A percentile compares a stretch with the other conserved stretches of the same genome.
phyloP scores from a whole-genome alignment of 495 filamentous ascomycete species.

The Penicillium samsonianum region DNA sequence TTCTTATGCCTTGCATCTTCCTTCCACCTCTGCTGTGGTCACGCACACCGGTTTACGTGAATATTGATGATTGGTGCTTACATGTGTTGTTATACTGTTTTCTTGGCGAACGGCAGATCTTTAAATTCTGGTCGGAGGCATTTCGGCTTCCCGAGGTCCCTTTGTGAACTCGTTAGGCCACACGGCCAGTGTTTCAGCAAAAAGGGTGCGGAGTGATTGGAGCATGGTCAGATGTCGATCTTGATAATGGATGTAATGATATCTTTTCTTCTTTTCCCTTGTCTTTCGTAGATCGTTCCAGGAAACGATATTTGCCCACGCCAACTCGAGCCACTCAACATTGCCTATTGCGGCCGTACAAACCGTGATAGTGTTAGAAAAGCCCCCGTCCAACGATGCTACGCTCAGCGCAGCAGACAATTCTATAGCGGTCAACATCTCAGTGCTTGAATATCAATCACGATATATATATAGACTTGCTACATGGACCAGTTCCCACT shows the following conservation, averaged over 20 bases:
- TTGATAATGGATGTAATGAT: slow-evolving; percentile 43
- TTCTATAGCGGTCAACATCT: too few relatives aligned
- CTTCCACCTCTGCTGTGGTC: slow-evolving; percentile 16
- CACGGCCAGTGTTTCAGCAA: slow-evolving; percentile 12
- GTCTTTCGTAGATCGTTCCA: neutral
- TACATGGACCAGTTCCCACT: too few relatives aligned
- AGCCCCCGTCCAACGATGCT: too few relatives aligned
- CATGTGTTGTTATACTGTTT: slow-evolving; percentile 9
- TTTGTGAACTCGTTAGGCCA: neutral
- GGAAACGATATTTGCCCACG: neutral
- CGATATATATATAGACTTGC: too few relatives aligned
- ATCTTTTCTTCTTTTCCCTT: slow-evolving; percentile 18
- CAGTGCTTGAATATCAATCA: too few relatives aligned
- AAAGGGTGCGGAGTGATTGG: slow-evolving; percentile 19
- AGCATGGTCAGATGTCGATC: slow-evolving; percentile 29
- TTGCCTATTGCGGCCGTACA: neutral
- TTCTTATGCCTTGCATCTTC: slow-evolving; percentile 27
- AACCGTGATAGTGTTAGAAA: too few relatives aligned
- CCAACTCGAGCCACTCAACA: neutral
- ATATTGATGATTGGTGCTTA: slow-evolving; percentile 18
- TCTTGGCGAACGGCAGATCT: neutral
- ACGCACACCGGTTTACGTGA: slow-evolving; percentile 17
- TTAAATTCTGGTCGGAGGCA: neutral
- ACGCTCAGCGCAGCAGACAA: too few relatives aligned
- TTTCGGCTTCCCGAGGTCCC: neutral